phyloP scores from a whole-genome alignment of 2,329 filamentous ascomycete genomes.

The Ophiocordyceps sinensis region DNA sequence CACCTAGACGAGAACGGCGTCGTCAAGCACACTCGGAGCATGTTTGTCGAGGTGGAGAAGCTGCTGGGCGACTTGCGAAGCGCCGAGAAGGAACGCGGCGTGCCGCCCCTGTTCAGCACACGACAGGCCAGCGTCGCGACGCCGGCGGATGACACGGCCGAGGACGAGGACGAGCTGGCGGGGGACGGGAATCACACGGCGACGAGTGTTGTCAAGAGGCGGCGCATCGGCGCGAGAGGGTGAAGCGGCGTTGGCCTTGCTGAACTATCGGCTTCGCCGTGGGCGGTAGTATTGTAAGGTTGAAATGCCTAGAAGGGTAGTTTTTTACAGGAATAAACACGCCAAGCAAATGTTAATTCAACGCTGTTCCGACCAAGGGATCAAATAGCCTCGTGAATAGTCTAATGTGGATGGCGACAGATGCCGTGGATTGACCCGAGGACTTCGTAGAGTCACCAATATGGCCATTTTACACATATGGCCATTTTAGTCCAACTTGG shows the following conservation, averaged over 20 bases:
- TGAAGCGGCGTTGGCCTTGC: slow-evolving; percentile 5
- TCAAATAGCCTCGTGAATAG: too few species aligned
- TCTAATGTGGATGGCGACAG: neutral
- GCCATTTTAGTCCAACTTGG: slow-evolving; percentile 14
- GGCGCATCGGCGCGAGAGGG: slow-evolving; percentile 19
- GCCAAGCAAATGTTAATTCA: too few species aligned
- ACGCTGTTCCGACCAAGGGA: too few species aligned
- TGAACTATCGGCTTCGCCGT: neutral
- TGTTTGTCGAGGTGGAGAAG: slow-evolving; percentile 79
- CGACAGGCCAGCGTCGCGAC: slow-evolving; percentile 23
- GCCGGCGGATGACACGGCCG: slow-evolving; percentile 30
- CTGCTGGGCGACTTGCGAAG: slow-evolving; percentile 62
- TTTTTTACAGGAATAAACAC: too few species aligned
- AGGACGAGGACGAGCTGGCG: slow-evolving; percentile 33
- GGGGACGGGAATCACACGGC: slow-evolving; percentile 22
- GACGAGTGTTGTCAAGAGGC: slow-evolving; percentile 18
- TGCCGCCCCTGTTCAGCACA: slow-evolving; percentile 17
- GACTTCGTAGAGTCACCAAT: too few species aligned
- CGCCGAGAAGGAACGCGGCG: slow-evolving; percentile 44
- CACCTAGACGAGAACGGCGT: slow-evolving; percentile 71
- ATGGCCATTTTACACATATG: too few species aligned
- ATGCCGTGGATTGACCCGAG: neutral
- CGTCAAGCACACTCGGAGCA: slow-evolving; percentile 74
- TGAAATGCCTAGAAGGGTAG: too few species aligned
- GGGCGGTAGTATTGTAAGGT: too few species aligned